Percentiles rank a stretch among this genome's conserved stretches.
These are phyloP conservation scores for Epichloe hybrida DNA, from an alignment of 2,329 filamentous ascomycete genomes.

Conservation along the genomic window DNA sequence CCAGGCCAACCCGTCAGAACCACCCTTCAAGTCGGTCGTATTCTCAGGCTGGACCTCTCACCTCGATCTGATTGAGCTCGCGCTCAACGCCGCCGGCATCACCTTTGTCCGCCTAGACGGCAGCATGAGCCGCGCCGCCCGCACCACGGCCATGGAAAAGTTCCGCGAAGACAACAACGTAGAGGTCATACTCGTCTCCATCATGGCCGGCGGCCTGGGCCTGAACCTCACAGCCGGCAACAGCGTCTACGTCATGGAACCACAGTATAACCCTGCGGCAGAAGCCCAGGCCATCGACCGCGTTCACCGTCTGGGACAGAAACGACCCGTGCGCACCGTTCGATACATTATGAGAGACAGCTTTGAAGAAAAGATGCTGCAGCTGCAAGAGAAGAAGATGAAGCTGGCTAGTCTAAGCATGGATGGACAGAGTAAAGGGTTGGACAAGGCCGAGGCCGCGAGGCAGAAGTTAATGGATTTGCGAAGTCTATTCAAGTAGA, in stretches of 20 bases:
- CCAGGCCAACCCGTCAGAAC: constrained; percentile 44
- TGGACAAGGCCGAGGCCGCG: constrained; percentile 40
- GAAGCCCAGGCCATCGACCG: constrained; percentile 92
- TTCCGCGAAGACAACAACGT: constrained; percentile 63
- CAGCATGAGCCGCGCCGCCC: constrained; percentile 64
- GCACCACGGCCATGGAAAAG: constrained; percentile 59
- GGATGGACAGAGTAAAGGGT: constrained; percentile 44
- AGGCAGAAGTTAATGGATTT: constrained; percentile 49
- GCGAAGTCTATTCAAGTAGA: constrained; percentile 42
- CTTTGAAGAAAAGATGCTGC: constrained; percentile 88
- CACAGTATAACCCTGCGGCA: constrained; percentile 90
- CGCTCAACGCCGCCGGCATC: constrained; percentile 55
- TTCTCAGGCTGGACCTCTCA: constrained; percentile 96
- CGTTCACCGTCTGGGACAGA: constrained; percentile 84
- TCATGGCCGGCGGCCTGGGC: constrained; percentile 81
- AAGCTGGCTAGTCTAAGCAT: constrained; percentile 78
- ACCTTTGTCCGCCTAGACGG: constrained; percentile 75
- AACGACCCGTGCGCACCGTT: constrained; percentile 70
- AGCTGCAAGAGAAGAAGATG: constrained; percentile 84
- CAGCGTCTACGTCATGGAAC: constrained; percentile 93
- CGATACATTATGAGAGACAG: constrained; percentile 82
- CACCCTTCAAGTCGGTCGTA: constrained; percentile 81
- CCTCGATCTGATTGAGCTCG: constrained; percentile 79
- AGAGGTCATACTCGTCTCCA: constrained; percentile 78
- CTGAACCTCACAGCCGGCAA: constrained; percentile 80